phyloP scores from a whole-genome alignment of 306 rosid genomes.

The Quercus gilva region DNA sequence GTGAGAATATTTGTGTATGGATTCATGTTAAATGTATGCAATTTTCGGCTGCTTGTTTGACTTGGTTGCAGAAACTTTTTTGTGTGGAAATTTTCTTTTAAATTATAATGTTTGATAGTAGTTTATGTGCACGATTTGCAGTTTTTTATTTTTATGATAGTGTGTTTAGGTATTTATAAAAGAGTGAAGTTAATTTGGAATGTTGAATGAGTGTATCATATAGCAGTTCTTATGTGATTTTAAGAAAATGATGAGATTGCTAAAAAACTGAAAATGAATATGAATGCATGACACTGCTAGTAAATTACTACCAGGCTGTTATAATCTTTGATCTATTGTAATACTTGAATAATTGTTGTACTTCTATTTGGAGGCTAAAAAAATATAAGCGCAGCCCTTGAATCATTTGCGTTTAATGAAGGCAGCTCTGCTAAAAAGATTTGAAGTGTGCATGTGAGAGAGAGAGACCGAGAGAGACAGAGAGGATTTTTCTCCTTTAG shows the following conservation, averaged over 20 bases:
- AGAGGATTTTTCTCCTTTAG: no score
- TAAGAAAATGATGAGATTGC: neutral
- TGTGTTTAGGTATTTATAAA: conserved; percentile 1
- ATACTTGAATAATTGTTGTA: neutral
- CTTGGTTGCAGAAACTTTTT: neutral
- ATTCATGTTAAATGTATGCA: neutral
- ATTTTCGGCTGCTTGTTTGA: neutral
- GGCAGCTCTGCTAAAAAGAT: neutral
- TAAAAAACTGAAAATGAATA: neutral
- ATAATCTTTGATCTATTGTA: neutral
- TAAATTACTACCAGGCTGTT: neutral
- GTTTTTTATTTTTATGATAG: neutral
- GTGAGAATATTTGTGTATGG: conserved; percentile 40
- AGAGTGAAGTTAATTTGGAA: neutral
- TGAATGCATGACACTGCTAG: neutral
- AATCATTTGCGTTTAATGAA: neutral
- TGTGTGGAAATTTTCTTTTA: neutral
- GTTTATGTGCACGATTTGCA: neutral
- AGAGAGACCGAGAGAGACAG: no score
- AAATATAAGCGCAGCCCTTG: neutral
- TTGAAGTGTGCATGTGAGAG: neutral
- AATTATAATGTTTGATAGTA: neutral
- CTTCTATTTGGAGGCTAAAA: neutral
- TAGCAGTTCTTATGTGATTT: conserved; percentile 1
- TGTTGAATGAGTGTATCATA: neutral